phyloP scores from a whole-genome alignment of 139 green algal genomes.

The Diplosphaera chodatii region DNA sequence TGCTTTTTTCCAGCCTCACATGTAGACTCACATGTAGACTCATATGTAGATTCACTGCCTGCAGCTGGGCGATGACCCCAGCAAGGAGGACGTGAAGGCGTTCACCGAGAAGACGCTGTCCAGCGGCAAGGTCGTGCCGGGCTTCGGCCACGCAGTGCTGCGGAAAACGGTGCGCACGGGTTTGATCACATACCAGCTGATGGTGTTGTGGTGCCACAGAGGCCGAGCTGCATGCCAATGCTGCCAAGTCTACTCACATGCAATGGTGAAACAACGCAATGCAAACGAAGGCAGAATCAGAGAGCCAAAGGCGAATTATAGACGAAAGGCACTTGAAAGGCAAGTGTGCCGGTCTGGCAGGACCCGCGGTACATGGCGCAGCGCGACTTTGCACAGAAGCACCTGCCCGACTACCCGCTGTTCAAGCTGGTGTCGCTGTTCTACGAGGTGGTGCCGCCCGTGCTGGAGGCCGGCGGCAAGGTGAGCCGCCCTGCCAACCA shows the following conservation, averaged over 20 bases:
- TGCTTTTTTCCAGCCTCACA: no score
- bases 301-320: no score
- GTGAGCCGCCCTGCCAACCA: constrained; percentile 47
- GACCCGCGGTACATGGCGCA: constrained; percentile 30
- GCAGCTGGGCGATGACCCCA: constrained; percentile 69
- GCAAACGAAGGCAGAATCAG: no score
- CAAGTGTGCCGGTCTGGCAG: neutral
- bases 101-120: constrained; percentile 91
- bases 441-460: constrained; percentile 90
- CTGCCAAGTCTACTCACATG: no score
- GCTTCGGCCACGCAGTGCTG: constrained; percentile 96
- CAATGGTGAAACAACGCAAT: no score
- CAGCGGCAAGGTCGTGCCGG: constrained; percentile 90
- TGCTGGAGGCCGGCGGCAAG: constrained; percentile 88
- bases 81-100: constrained; percentile 77
- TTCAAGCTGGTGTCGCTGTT: constrained; percentile 87
- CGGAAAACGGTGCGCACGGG: constrained; percentile 64
- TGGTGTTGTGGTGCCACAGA: no score
- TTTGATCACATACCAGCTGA: no score
- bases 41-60: no score
- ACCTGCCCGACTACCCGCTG: constrained; percentile 88
- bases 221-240: no score
- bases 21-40: no score
- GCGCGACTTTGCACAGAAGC: constrained; percentile 87
- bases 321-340: no score